These are phyloP conservation scores for Conticribra guillardii DNA, from an alignment of 108 stramenopile genomes.

Conservation along the genomic window DNA sequence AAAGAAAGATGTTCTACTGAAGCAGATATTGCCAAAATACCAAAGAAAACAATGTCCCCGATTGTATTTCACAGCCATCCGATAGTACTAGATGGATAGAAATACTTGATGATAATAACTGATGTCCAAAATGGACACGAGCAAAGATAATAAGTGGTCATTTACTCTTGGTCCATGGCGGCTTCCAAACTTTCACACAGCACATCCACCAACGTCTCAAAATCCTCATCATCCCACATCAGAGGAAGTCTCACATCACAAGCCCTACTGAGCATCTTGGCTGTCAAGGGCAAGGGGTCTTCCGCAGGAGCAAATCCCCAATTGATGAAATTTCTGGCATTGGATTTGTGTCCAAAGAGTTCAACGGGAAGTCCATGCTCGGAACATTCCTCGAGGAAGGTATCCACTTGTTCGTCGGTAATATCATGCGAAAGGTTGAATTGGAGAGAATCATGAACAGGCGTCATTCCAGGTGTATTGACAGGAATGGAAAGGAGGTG, in stretches of 20 bases:
- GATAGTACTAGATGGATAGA: too few relatives aligned
- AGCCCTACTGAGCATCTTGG: slow-evolving; percentile 79
- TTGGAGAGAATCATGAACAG: slow-evolving; percentile 89
- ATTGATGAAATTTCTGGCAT: slow-evolving; percentile 91
- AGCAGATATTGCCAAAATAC: too few relatives aligned
- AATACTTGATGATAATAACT: too few relatives aligned
- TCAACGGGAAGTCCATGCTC: slow-evolving; percentile 88
- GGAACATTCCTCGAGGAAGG: slow-evolving; percentile 72
- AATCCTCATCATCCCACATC: slow-evolving; percentile 90
- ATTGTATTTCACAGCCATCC: too few relatives aligned
- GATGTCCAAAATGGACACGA: too few relatives aligned
- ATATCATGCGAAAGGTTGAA: slow-evolving; percentile 77
- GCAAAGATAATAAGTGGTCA: too few relatives aligned
- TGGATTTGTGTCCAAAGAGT: slow-evolving; percentile 85
- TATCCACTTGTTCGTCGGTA: slow-evolving; percentile 67
- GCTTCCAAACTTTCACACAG: slow-evolving; percentile 67
- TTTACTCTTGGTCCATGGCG: too few relatives aligned
- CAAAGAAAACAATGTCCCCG: too few relatives aligned
- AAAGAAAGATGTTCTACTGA: too few relatives aligned
- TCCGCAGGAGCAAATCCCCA: slow-evolving; percentile 91
- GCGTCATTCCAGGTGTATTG: slow-evolving; percentile 75
- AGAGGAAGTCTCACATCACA: slow-evolving; percentile 89
- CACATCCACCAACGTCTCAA: slow-evolving; percentile 80
- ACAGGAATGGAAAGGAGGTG: slow-evolving; percentile 73
- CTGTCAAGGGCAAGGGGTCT: slow-evolving; percentile 82